Conservation (phyloP, 2,329 filamentous ascomycete species). For the Grosmannia clavigera region DNA sequence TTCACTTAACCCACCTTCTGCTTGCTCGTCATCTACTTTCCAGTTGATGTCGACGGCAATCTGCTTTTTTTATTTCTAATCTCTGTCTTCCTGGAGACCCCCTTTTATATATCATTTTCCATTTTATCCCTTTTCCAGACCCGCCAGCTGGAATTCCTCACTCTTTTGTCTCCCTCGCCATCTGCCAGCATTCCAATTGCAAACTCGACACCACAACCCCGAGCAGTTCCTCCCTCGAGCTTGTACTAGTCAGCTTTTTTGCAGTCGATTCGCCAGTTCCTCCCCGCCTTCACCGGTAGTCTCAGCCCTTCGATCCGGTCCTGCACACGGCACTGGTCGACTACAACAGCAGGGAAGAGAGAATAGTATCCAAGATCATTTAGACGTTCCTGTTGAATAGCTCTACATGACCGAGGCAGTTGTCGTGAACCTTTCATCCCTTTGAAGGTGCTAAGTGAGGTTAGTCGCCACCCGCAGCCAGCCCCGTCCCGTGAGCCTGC, state of each 20-base stretch:
- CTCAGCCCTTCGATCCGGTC: not conserved
- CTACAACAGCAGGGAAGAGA: too few species aligned
- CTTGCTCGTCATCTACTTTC: slow-evolving; percentile 1
- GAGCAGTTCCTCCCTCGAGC: not conserved
- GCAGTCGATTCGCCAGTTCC: too few species aligned
- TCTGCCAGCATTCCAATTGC: slow-evolving; percentile 6
- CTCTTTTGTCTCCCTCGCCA: slow-evolving; percentile 1
- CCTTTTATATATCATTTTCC: slow-evolving; percentile 2
- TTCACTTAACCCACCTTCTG: not conserved
- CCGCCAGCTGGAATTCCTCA: slow-evolving; percentile 1
- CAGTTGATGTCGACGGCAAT: not conserved
- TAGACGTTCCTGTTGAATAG: not conserved
- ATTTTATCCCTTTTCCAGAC: slow-evolving; percentile 3
- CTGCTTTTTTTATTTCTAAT: not conserved
- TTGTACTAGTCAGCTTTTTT: too few species aligned
- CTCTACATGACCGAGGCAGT: not conserved
- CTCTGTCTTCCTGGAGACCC: not conserved
- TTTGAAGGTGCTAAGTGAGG: not conserved
- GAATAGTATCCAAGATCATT: not conserved
- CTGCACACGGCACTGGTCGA: not conserved
- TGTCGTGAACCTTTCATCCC: not conserved
- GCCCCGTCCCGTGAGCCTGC: not conserved
- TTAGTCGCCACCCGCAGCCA: not conserved
- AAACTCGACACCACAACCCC: slow-evolving; percentile 1
- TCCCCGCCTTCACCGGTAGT: too few species aligned